These are phyloP conservation scores for Curvularia verruculosa DNA, from an alignment of 2,329 filamentous ascomycete genomes.

Conservation along the genomic window DNA sequence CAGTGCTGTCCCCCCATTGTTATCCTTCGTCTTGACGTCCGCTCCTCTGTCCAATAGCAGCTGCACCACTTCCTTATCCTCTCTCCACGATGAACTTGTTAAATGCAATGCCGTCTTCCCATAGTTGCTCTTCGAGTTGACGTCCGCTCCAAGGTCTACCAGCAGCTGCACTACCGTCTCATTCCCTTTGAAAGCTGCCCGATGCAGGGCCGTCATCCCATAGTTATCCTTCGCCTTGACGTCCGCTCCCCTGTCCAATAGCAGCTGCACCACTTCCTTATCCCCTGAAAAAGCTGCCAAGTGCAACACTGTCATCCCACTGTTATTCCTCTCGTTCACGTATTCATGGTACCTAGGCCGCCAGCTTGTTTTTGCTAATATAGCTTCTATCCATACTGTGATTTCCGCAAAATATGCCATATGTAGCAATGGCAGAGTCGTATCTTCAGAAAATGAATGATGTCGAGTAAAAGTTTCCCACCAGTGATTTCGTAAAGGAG, in stretches of 20 bases:
- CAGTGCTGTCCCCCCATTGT: not conserved
- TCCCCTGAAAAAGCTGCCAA: not conserved
- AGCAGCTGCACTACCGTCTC: not conserved
- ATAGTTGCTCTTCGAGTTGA: not conserved
- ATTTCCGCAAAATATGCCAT: not conserved
- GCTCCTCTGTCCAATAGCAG: no score
- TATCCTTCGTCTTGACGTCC: constrained; percentile 4
- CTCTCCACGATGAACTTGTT: not conserved
- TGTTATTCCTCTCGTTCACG: not conserved
- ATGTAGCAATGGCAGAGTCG: not conserved
- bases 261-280: not conserved
- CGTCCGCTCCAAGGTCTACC: not conserved
- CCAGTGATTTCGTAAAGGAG: not conserved
- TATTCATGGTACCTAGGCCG: not conserved
- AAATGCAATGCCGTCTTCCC: not conserved
- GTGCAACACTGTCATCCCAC: not conserved
- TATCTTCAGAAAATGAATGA: not conserved
- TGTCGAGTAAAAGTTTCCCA: not conserved
- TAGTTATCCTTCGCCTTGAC: not conserved
- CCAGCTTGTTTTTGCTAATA: not conserved
- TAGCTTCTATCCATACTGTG: constrained; percentile 12
- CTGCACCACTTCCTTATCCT: not conserved
- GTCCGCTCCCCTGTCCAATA: constrained; percentile 4
- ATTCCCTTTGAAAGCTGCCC: not conserved
- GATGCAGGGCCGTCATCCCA: not conserved